Percentiles rank a stretch among this genome's conserved stretches.
phyloP scores from a whole-genome alignment of 345 rosid genomes.

The Pistacia vera region DNA sequence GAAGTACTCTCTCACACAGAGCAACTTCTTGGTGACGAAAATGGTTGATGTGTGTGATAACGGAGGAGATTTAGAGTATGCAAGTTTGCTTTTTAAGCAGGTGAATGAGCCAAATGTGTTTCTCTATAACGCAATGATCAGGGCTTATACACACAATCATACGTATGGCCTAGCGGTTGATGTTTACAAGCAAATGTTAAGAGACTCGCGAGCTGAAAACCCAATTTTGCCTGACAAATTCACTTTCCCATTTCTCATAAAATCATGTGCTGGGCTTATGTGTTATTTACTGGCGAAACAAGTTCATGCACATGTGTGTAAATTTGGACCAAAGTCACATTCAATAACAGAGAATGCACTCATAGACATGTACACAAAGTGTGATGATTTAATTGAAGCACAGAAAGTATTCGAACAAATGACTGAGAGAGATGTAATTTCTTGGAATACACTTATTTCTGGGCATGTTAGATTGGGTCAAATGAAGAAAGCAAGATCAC shows the following conservation, averaged over 20 bases:
- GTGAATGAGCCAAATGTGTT: slow-evolving; percentile 47
- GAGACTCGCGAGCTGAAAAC: slow-evolving; percentile 11
- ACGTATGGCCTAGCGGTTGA: slow-evolving; percentile 28
- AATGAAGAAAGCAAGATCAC: slow-evolving; percentile 43
- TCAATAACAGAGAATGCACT: slow-evolving; percentile 49
- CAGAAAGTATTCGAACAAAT: slow-evolving; percentile 57
- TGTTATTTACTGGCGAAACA: slow-evolving; percentile 38
- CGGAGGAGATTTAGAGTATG: slow-evolving; percentile 41
- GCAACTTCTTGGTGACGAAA: slow-evolving; percentile 54
- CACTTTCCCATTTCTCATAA: slow-evolving; percentile 58
- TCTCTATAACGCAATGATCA: slow-evolving; percentile 55
- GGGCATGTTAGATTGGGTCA: slow-evolving; percentile 58
- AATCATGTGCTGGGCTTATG: slow-evolving; percentile 47
- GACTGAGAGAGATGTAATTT: slow-evolving; percentile 50
- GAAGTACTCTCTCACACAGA: slow-evolving; percentile 45
- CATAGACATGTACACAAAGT: slow-evolving; percentile 49
- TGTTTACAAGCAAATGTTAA: slow-evolving; percentile 43
- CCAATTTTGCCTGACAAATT: slow-evolving; percentile 46
- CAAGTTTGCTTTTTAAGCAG: slow-evolving; percentile 42
- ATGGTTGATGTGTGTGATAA: slow-evolving; percentile 51
- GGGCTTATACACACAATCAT: slow-evolving; percentile 44
- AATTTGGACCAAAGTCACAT: slow-evolving; percentile 41
- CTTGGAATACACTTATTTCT: slow-evolving; percentile 59
- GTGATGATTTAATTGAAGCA: slow-evolving; percentile 40
- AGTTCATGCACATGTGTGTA: slow-evolving; percentile 46